Conservation (phyloP, 345 rosid species). For the Euclidium syriacum region DNA sequence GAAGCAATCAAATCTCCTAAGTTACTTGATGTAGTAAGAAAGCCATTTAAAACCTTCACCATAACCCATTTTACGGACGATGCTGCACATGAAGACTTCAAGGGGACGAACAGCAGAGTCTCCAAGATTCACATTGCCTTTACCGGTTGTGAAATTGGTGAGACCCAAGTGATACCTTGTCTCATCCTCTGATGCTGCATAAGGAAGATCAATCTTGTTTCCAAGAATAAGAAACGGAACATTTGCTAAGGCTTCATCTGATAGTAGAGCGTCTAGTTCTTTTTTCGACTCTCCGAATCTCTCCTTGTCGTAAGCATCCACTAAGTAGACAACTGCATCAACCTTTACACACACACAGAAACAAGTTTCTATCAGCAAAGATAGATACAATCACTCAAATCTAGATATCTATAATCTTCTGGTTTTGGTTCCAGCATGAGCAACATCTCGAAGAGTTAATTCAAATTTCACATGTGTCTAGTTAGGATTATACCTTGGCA, state of each 20-base stretch:
- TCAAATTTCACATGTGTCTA: background rate
- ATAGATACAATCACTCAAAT: background rate
- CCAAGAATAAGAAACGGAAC: slow-evolving; percentile 71
- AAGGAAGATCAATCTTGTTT: slow-evolving; percentile 74
- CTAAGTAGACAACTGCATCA: slow-evolving; percentile 73
- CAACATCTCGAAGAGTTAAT: no score
- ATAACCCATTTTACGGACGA: slow-evolving; percentile 81
- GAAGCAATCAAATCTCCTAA: background rate
- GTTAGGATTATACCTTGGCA: slow-evolving; percentile 45
- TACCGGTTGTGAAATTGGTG: slow-evolving; percentile 73
- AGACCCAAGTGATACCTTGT: slow-evolving; percentile 55
- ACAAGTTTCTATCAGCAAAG: background rate
- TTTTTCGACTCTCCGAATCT: slow-evolving; percentile 63
- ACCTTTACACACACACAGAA: slow-evolving; percentile 34
- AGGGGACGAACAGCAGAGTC: slow-evolving; percentile 54
- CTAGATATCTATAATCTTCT: background rate
- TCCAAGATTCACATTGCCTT: slow-evolving; percentile 47
- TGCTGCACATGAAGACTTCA: slow-evolving; percentile 82
- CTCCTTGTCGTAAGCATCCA: slow-evolving; percentile 73
- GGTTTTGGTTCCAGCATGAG: background rate
- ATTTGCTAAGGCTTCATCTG: slow-evolving; percentile 52
- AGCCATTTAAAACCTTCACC: slow-evolving; percentile 79
- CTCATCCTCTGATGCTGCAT: slow-evolving; percentile 78
- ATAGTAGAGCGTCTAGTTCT: slow-evolving; percentile 67
- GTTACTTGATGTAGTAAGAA: slow-evolving; percentile 62